Evolutionary conservation across 2,329 filamentous ascomycete species (phyloP).

Genomic region (Sodiomyces alkalinus): DNA sequence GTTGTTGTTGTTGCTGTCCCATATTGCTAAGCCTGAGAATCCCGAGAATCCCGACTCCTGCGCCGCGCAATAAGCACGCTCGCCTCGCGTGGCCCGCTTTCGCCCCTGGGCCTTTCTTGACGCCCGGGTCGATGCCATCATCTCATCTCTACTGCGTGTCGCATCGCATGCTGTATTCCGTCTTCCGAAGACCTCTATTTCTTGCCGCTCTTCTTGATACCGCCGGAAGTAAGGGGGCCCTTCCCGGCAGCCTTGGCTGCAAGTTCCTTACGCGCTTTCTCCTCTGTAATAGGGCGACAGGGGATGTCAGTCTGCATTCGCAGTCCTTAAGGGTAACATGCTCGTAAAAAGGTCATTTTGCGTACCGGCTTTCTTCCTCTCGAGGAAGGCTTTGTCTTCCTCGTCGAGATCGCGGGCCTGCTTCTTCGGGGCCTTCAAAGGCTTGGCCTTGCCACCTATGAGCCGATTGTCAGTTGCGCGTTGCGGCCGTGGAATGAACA

Average conservation of each 20-base stretch:
- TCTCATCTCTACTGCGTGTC: no score
- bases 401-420: slow-evolving; percentile 70
- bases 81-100: no score
- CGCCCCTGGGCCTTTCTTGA: no score
- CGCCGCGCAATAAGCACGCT: no score
- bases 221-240: slow-evolving; percentile 75
- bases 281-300: slow-evolving; percentile 38
- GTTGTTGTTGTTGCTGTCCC: no score
- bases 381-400: slow-evolving; percentile 67
- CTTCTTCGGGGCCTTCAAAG: slow-evolving; percentile 83
- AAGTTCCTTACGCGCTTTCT: slow-evolving; percentile 74
- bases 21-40: no score
- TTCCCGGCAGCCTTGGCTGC: slow-evolving; percentile 73
- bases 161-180: no score
- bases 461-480: background rate
- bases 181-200: slow-evolving; percentile 64
- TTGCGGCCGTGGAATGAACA: background rate
- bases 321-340: no score
- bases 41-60: no score
- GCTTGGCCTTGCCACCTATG: slow-evolving; percentile 68
- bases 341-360: no score
- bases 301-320: background rate
- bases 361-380: slow-evolving; percentile 75
- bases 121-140: no score
- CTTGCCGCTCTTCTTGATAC: slow-evolving; percentile 98